These are phyloP conservation scores for Eucalyptus curtisii DNA, from an alignment of 345 rosid genomes.

Conservation along the genomic window DNA sequence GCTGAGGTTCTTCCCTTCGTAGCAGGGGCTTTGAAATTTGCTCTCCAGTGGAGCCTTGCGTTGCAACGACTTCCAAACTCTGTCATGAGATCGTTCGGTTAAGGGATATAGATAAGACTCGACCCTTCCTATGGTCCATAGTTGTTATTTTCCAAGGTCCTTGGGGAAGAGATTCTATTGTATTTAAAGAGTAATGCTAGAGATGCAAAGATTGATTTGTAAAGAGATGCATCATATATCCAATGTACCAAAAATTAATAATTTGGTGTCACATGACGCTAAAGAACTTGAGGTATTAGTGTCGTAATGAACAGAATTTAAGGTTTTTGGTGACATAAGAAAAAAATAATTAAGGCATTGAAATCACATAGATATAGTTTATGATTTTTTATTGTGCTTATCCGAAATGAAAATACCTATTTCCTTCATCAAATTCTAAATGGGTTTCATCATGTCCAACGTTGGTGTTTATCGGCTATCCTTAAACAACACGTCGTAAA, in stretches of 20 bases:
- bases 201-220: no score
- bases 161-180: no score
- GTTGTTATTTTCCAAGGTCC: no score
- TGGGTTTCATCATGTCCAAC: not conserved
- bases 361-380: not conserved
- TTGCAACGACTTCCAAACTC: no score
- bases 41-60: no score
- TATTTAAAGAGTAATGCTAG: no score
- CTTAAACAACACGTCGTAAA: not conserved
- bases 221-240: no score
- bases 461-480: not conserved
- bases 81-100: no score
- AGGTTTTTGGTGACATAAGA: not conserved
- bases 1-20: no score
- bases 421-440: not conserved
- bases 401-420: not conserved
- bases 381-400: not conserved
- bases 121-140: no score
- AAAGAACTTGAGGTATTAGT: not conserved
- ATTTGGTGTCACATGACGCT: not conserved
- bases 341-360: not conserved
- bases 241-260: not conserved
- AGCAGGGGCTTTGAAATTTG: no score
- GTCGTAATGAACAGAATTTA: fast-evolving
- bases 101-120: no score